Evolutionary conservation across 345 rosid species (phyloP).

Genomic region (Cardiospermum halicacabum): DNA sequence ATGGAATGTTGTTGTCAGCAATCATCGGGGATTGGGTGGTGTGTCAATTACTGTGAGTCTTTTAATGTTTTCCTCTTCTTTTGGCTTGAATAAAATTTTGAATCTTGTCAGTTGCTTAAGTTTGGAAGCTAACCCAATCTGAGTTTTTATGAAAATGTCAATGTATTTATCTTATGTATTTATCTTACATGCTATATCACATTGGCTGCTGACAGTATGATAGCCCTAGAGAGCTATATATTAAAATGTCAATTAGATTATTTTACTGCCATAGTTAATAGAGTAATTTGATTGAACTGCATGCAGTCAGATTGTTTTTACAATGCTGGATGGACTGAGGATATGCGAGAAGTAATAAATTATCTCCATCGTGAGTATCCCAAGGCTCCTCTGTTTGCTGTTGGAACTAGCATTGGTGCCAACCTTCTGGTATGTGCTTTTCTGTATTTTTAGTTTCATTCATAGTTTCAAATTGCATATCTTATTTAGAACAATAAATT

Average conservation of each 20-base stretch:
- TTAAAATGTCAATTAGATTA: background rate
- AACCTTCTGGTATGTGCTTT: slow-evolving; percentile 60
- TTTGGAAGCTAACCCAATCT: background rate
- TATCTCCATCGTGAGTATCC: slow-evolving; percentile 61
- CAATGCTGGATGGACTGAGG: slow-evolving; percentile 95
- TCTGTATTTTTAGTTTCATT: background rate
- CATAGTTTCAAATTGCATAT: background rate
- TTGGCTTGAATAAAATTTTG: background rate
- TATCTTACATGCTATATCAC: background rate
- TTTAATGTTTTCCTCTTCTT: slow-evolving; percentile 6
- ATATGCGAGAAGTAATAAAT: slow-evolving; percentile 44
- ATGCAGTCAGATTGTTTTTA: slow-evolving; percentile 89
- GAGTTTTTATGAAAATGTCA: background rate
- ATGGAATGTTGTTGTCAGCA: slow-evolving; percentile 83
- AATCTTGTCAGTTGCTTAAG: background rate
- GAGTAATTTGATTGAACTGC: background rate
- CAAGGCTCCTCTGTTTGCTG: slow-evolving; percentile 76
- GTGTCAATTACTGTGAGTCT: slow-evolving; percentile 81
- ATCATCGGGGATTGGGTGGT: slow-evolving; percentile 90
- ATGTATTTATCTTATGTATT: no score
- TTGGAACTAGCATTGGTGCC: slow-evolving; percentile 96
- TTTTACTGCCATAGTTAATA: background rate
- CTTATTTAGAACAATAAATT: no score
- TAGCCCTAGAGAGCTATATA: background rate
- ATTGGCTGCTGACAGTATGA: background rate